Evolutionary conservation across 768 basidiomycete genomes (phyloP), one percentile per base, ranked within the genome.

Genomic region (Mycena albidolilacea): DNA sequence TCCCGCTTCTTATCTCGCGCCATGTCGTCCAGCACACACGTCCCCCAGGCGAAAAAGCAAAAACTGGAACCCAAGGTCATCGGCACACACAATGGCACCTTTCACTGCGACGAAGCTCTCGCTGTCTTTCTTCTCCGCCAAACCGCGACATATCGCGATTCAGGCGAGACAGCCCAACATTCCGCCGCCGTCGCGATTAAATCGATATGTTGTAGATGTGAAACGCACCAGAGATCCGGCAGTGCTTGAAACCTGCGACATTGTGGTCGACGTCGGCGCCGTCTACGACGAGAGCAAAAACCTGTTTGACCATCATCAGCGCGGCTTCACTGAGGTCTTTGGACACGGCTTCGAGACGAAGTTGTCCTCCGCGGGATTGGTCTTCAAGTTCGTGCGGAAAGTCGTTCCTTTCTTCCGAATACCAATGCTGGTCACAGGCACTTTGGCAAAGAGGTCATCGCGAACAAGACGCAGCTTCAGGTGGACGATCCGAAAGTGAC

Each of bases 71-170:
- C 78, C 69, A 86, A 85, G 77, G 81, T 84, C 50, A 97, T 98
- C 78, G 97, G 97, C 43, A 98, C 97, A 1, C 97, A 98, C 82
- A 95, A 93, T 70, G 97, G 97, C 19, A 96, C 96, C 0, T 98
- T 98, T 81, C 97, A 99, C 78, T 97, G 96, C 81, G 97, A 99
- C 78, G 97, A 99, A 84, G 96, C 97, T 0, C 89, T 99, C 41
- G 98, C 97, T 0, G 94, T 97, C 19, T 97, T 93, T 81, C 87
- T 99, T 74, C 87, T 99, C 39, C 91, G 91, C 61, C 90, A 90
- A 77, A 97, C 96, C 2, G 82, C 88, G 19, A 84, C 88, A 10
- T 99, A 94, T 83, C 89, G 87, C 48, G 88, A 91, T 80, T 92
- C 96, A 78, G 90, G 96, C 94, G 75, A 68, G 85, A 67, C 35